phyloP scores from a whole-genome alignment of 2,329 filamentous ascomycete genomes.

The Claviceps quebecensis region DNA sequence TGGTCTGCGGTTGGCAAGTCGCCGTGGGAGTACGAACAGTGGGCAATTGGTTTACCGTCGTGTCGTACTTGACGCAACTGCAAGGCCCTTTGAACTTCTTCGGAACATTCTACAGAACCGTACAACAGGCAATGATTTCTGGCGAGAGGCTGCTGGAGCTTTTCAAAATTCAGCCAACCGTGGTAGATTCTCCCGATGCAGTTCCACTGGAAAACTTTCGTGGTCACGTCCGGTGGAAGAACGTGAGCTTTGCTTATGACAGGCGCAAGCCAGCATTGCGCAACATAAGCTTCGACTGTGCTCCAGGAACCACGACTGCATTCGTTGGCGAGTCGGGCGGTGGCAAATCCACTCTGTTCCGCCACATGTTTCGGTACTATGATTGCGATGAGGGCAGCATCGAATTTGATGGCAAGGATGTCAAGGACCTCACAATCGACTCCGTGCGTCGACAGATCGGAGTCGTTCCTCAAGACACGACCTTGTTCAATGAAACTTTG shows the following conservation, averaged over 20 bases:
- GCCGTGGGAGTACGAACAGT: constrained; percentile 49
- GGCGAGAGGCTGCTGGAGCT: constrained; percentile 88
- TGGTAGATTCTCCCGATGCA: constrained; percentile 61
- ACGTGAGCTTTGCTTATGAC: constrained; percentile 87
- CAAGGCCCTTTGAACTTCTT: constrained; percentile 77
- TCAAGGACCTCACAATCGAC: constrained; percentile 79
- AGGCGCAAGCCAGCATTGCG: constrained; percentile 70
- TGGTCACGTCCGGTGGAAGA: constrained; percentile 74
- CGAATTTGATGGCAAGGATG: constrained; percentile 69
- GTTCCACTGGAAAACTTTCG: constrained; percentile 50
- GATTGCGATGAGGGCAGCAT: constrained; percentile 71
- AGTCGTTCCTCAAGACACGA: constrained; percentile 92
- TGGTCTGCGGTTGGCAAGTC: constrained; percentile 67
- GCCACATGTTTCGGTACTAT: constrained; percentile 93
- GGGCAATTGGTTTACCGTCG: constrained; percentile 57
- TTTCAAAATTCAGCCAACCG: constrained; percentile 90
- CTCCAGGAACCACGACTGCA: constrained; percentile 83
- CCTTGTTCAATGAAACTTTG: constrained; percentile 83
- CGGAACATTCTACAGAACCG: constrained; percentile 88
- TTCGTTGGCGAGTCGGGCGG: constrained; percentile 94
- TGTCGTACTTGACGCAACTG: constrained; percentile 68
- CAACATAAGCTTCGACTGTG: constrained; percentile 71
- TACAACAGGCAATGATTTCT: constrained; percentile 95
- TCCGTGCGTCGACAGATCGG: constrained; percentile 86
- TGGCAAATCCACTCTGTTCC: constrained; percentile 93